Percentiles rank a stretch among this genome's conserved stretches.
phyloP scores from a whole-genome alignment of 1,139 yeast species.

The Ogataea hybrid region DNA sequence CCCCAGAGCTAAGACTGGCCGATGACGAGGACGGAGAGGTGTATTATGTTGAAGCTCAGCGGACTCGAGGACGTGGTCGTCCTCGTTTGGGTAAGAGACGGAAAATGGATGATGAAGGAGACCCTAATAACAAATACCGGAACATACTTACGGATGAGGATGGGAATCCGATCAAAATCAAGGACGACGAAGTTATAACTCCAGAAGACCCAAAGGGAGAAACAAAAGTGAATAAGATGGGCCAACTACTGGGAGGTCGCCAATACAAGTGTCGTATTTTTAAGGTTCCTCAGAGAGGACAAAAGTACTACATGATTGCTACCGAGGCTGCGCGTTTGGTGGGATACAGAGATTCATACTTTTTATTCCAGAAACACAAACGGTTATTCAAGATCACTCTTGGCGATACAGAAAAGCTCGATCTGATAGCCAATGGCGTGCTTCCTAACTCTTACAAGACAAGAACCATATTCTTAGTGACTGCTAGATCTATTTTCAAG shows the following conservation, averaged over 20 bases:
- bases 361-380: conserved; percentile 82
- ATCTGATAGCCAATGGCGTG: conserved; percentile 74
- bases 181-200: conserved; percentile 79
- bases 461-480: conserved; percentile 82
- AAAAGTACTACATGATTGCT: conserved; percentile 78
- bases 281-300: conserved; percentile 72
- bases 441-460: conserved; percentile 92
- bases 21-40: conserved; percentile 18
- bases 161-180: conserved; percentile 52
- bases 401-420: conserved; percentile 76
- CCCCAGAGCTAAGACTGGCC: conserved; percentile 4
- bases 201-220: conserved; percentile 82
- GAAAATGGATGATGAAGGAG: conserved; percentile 14
- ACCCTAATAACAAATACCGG: conserved; percentile 15
- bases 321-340: conserved; percentile 96
- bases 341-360: conserved; percentile 91
- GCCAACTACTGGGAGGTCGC: conserved; percentile 73
- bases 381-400: conserved; percentile 70
- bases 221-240: conserved; percentile 65
- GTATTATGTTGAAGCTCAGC: conserved; percentile 14
- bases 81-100: conserved; percentile 19
- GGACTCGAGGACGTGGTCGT: conserved; percentile 23
- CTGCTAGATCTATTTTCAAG: conserved; percentile 85
- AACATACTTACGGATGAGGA: conserved; percentile 39
- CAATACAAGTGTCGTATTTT: conserved; percentile 79